Evolutionary conservation across 768 basidiomycete genomes (phyloP), one percentile per base, ranked within the genome.

Genomic region (Rhizopogon salebrosus): DNA sequence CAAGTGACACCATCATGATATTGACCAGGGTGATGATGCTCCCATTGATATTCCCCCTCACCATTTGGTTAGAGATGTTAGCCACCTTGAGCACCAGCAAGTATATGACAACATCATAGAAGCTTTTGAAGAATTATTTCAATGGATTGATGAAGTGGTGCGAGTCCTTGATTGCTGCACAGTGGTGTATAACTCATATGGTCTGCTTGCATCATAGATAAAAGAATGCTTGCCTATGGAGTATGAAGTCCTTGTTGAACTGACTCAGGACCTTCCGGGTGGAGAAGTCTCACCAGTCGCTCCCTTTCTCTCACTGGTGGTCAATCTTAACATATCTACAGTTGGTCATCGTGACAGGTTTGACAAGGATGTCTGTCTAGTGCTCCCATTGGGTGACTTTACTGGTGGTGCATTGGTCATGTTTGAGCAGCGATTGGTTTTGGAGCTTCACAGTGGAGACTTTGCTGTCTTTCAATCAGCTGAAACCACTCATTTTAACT

Each of bases 261-360:
- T 48, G 16, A 22, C 26, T 20, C 31, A 48, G 13, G n/a, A 24
- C 14, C 23, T 53, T 5, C 46, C 46, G 11, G 35, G 42, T 13
- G 22, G 39, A 13, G 3, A 35, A 26, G 40, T 18, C n/a, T 36
- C 46, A 18, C 13, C 46, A 4, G 36, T 46, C 14, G 14, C 16
- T 1, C 52, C 1, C 0, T 53, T 53, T 29, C 18, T 24, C n/a
- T 45, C 41, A 0, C 23, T 56, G 16, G 51, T 56, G 22, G 14
- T 56, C 42, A 56, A 56, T 42, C 20, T 56, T 20, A 51, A 55
- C 20, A 43, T 52, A 6, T 24, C 35, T 10, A 56, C 43, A 2
- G 7, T 46, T 27, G 54, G 36, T 22, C 54, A 56, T 48, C 0
- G 34, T 18, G 51, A 56, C 48, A 16, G 10, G 11, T 37, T n/a